phyloP scores from a whole-genome alignment of 1,284 basidiomycete genomes.

The Ceratobasidium theobromae region DNA sequence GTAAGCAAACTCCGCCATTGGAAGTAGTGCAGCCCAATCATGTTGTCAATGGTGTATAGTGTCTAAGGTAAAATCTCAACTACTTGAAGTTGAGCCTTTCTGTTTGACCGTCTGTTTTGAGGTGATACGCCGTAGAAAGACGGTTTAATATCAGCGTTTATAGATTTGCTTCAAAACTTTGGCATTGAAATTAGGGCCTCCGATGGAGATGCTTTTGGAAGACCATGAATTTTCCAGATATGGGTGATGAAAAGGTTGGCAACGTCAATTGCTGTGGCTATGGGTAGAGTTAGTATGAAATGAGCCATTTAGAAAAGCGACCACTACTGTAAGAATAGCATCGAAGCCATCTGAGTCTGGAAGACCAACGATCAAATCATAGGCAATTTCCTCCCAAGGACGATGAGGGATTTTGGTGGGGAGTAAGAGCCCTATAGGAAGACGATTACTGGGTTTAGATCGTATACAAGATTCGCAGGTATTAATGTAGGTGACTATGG shows the following conservation, averaged over 20 bases:
- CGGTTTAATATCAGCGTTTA: conserved; percentile 30
- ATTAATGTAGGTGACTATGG: conserved; percentile 36
- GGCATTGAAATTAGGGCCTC: conserved; percentile 35
- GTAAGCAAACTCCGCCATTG: conserved; percentile 37
- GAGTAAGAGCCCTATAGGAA: conserved; percentile 35
- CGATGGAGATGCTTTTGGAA: conserved; percentile 35
- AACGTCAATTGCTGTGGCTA: conserved; percentile 23
- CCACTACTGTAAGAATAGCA: conserved; percentile 37
- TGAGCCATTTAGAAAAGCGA: conserved; percentile 36
- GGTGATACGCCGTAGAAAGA: conserved; percentile 38
- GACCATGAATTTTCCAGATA: conserved; percentile 36
- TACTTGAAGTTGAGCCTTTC: conserved; percentile 41
- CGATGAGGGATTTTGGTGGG: conserved; percentile 31
- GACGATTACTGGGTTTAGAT: conserved; percentile 30
- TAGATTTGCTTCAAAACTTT: conserved; percentile 28
- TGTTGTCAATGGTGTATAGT: conserved; percentile 36
- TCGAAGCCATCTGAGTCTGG: conserved; percentile 34
- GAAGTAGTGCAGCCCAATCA: conserved; percentile 36
- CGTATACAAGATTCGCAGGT: conserved; percentile 37
- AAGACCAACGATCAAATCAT: conserved; percentile 36
- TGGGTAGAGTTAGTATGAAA: conserved; percentile 37
- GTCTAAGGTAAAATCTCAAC: conserved; percentile 39
- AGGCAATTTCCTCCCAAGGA: conserved; percentile 34
- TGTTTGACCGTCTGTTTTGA: conserved; percentile 40
- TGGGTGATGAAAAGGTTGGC: conserved; percentile 31